Base-by-base conservation (phyloP, 208 protist genomes). In the Trypanosoma grayi region DNA sequence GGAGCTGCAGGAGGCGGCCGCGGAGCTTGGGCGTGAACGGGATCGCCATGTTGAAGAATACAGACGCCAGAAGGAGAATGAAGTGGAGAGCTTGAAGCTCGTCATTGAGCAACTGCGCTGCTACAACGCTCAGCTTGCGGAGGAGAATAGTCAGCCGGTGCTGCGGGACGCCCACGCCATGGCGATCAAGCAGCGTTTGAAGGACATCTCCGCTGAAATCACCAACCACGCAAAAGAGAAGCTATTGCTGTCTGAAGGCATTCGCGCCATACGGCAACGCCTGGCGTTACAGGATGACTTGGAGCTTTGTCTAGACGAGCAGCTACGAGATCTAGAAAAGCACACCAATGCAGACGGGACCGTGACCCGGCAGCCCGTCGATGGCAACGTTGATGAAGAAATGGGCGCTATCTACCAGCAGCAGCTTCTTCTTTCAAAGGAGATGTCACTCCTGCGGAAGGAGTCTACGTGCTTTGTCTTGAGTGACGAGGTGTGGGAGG, bases 391-490 rank as follows among this genome's bases (percentile, higher is more conserved):
- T 22, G 82, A 91, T 41, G 70, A 72, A 6, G 81, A 92, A 46
- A 75, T 87, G 58, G 78, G 75, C 37, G 80, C 83, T 22, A 77
- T 92, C n/a, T 76, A 59, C 16, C 66, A 78, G 40, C 73, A 89
- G 40, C 88, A 95, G 69, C 71, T 90, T 16, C 73, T 83, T 20
- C 79, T 92, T 14, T 73, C 81, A 11, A 73, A 78, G 31, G 81
- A 90, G 68, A 73, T 92, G 75, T 68, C 85, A 14, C 56, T 75
- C 25, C 71, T 95, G 40, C 83, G 88, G 25, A 61, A 86, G 11
- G 85, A 95, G 70, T 74, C 73, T 37, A 75, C 71, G 13, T 91
- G 85, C 75, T 92, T 90, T 50, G 81, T 78, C 33, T 70, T 72
- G 22, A 73, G 72, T 13, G 82, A 85, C 4, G 73, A 69, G 2